phyloP scores from a whole-genome alignment of 768 basidiomycete species.

The Rhodosporidiobolus sp. region DNA sequence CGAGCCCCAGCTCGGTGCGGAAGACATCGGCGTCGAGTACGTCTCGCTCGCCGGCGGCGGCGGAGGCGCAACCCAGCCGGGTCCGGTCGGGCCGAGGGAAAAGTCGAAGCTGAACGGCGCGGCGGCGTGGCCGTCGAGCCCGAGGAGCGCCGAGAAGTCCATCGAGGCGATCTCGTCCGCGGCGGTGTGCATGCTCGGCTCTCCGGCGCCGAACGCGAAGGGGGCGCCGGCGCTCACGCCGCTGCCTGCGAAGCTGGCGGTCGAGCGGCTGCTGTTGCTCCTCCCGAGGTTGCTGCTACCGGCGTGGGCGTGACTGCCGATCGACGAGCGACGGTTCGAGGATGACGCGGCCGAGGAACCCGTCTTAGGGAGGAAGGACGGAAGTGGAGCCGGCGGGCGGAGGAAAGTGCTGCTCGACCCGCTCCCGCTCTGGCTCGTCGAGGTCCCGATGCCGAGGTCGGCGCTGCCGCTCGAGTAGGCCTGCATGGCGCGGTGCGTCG shows the following conservation, averaged over 20 bases:
- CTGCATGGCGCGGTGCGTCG: background rate
- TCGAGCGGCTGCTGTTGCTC: too few species aligned
- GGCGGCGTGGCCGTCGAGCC: background rate
- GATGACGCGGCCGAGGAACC: too few species aligned
- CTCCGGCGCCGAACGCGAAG: background rate
- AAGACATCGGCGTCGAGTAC: background rate
- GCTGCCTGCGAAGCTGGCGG: too few species aligned
- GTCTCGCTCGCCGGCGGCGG: background rate
- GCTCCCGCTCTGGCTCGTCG: too few species aligned
- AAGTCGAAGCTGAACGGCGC: slow-evolving; percentile 1
- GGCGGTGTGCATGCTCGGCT: background rate
- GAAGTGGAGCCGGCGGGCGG: background rate
- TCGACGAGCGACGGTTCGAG: too few species aligned
- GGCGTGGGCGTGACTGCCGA: too few species aligned
- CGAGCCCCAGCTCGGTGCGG: too few species aligned
- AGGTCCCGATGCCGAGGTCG: background rate
- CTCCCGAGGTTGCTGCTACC: too few species aligned
- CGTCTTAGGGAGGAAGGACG: too few species aligned
- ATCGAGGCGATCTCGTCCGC: slow-evolving; percentile 1
- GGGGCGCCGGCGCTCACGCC: background rate
- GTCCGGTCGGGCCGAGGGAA: too few species aligned
- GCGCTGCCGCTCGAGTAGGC: background rate
- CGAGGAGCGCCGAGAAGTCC: slow-evolving; percentile 9
- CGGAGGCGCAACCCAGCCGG: background rate
- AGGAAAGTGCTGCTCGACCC: too few species aligned